phyloP scores from a whole-genome alignment of 2,329 filamentous ascomycete genomes.

The Hortaea werneckii region DNA sequence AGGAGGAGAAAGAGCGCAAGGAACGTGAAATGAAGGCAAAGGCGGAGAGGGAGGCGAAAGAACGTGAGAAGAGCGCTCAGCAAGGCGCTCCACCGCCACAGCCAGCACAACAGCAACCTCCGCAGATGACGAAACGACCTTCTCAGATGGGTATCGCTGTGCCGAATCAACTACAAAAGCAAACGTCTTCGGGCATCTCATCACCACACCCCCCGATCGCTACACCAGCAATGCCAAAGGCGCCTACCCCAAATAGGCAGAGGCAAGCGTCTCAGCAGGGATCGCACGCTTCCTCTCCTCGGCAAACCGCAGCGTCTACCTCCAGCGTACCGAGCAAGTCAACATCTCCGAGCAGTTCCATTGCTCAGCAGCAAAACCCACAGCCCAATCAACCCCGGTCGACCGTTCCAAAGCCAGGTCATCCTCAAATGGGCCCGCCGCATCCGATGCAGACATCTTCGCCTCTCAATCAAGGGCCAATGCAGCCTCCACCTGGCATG shows the following conservation, averaged over 20 bases:
- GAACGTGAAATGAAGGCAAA: constrained; percentile 49
- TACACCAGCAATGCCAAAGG: constrained; percentile 73
- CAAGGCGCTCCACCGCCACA: constrained; percentile 26
- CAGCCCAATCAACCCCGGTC: constrained; percentile 52
- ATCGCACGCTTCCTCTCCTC: constrained; percentile 57
- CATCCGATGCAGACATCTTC: constrained; percentile 32
- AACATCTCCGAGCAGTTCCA: constrained; percentile 48
- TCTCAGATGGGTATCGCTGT: constrained; percentile 49
- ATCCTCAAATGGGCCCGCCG: constrained; percentile 35
- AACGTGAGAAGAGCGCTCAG: constrained; percentile 31
- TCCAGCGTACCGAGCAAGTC: constrained; percentile 40
- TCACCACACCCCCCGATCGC: constrained; percentile 73
- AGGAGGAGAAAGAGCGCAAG: constrained; percentile 46
- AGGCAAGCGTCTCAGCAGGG: constrained; percentile 73
- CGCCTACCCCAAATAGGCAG: constrained; percentile 65
- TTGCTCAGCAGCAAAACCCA: constrained; percentile 49
- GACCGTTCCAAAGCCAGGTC: constrained; percentile 49
- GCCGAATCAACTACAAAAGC: constrained; percentile 44
- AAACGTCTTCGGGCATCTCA: constrained; percentile 45
- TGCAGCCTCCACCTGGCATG: constrained; percentile 47
- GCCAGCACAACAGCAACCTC: constrained; percentile 27
- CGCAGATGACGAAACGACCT: constrained; percentile 43
- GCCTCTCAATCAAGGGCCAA: constrained; percentile 50
- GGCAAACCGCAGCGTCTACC: constrained; percentile 47
- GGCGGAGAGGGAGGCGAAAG: constrained; percentile 31